Evolutionary conservation across 345 rosid genomes (phyloP).

Genomic region (Hibiscus tridactylites): DNA sequence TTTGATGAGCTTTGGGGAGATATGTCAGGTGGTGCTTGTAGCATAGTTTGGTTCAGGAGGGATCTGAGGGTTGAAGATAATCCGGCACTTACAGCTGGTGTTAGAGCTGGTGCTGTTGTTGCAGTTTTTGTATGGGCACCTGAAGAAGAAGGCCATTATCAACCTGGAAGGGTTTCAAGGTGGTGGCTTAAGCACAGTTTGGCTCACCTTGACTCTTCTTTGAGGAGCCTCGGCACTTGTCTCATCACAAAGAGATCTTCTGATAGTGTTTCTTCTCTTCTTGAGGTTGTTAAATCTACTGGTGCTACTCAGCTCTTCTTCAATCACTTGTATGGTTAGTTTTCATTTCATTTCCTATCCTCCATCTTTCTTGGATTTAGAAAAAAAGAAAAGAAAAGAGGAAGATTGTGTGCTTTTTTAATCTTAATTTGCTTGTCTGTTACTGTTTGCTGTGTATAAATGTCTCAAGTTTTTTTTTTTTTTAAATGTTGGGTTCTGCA

Average conservation of each 20-base stretch:
- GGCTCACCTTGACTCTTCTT: slow-evolving; percentile 81
- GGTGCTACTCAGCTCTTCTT: slow-evolving; percentile 94
- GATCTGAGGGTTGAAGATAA: slow-evolving; percentile 97
- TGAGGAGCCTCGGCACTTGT: slow-evolving; percentile 75
- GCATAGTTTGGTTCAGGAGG: slow-evolving; percentile 98
- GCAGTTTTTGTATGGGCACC: slow-evolving; percentile 91
- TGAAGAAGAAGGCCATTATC: slow-evolving; percentile 82
- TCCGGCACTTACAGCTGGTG: slow-evolving; percentile 93
- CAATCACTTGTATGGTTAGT: slow-evolving; percentile 95
- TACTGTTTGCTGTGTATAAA: neutral
- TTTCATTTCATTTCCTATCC: neutral
- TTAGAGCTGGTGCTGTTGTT: slow-evolving; percentile 81
- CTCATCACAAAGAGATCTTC: slow-evolving; percentile 86
- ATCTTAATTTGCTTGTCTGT: neutral
- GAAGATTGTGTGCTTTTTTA: neutral
- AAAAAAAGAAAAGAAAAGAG: too few species aligned
- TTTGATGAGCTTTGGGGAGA: slow-evolving; percentile 28
- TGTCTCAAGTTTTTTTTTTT: slow-evolving; percentile 13
- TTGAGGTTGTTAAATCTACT: slow-evolving; percentile 71
- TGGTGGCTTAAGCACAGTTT: slow-evolving; percentile 99
- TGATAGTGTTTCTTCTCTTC: slow-evolving; percentile 73
- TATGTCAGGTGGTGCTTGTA: slow-evolving; percentile 48
- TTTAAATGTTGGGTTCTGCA: neutral
- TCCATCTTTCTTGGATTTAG: neutral
- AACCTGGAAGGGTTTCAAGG: slow-evolving; percentile 95